phyloP scores from a whole-genome alignment of 2,329 filamentous ascomycete genomes.

The Chaetomiaceae sp. region DNA sequence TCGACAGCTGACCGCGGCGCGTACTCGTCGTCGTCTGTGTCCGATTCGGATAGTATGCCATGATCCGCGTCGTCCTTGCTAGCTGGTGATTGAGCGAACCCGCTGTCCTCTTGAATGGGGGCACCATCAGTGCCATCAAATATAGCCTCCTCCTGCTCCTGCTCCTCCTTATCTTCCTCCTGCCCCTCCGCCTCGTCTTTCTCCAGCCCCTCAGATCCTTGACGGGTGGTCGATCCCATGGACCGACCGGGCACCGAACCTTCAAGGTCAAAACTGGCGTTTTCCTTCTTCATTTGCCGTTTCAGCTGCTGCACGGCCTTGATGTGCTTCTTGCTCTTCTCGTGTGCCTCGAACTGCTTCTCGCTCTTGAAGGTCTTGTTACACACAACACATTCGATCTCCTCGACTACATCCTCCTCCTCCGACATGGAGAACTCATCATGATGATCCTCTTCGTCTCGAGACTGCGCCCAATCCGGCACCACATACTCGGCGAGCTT shows the following conservation, averaged over 20 bases:
- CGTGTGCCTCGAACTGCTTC: conserved; percentile 84
- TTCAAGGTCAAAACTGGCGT: conserved; percentile 53
- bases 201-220: conserved; percentile 29
- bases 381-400: conserved; percentile 73
- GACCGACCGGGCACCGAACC: conserved; percentile 2
- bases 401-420: conserved; percentile 51
- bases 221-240: background rate
- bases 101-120: too few species aligned
- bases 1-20: conserved; percentile 42
- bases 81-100: background rate
- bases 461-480: conserved; percentile 69
- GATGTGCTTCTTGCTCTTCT: conserved; percentile 92
- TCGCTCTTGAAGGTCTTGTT: conserved; percentile 82
- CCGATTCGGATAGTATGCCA: background rate
- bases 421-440: conserved; percentile 55
- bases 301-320: conserved; percentile 79
- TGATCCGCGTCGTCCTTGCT: background rate
- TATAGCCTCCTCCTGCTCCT: too few species aligned
- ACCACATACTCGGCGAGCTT: conserved; percentile 61
- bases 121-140: too few species aligned
- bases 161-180: background rate
- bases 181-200: background rate
- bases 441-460: conserved; percentile 47
- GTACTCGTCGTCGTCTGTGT: conserved; percentile 39
- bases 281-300: conserved; percentile 78